Evolutionary conservation across 176 grass and related monocot genomes (phyloP), one percentile per base, ranked within the genome.

Genomic region (Oryza glumipatula): DNA sequence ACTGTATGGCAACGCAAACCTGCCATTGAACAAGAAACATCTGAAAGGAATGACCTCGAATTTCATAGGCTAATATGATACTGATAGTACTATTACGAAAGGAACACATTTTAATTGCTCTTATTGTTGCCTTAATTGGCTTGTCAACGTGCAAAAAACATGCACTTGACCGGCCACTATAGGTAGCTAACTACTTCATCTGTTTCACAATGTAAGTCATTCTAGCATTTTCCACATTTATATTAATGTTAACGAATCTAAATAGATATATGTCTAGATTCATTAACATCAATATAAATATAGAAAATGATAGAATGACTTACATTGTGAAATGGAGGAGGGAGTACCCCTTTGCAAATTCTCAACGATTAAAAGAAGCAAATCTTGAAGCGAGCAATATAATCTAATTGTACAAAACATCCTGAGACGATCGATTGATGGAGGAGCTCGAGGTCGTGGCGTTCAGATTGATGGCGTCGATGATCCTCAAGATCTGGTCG

Each of bases 381-480:
- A 11, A 39, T 54, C 30, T 54, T 14, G 6, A n/a, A 39, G 15
- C 17, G 16, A 24, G 4, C 35, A 36, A 36, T 36, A 36, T 23
- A 4, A 17, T 0, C 65, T 85, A 45, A 15, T 1, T 1, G 3
- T 3, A 11, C 0, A 73, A 76, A 86, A 24, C 10, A 41, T 69
- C 17, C 41, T 68, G 84, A 30, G 12, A 74, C 15, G 49, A 65
- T 26, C 58, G 74, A 15, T 69, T 16, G 63, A n/a, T 52, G 5
- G 45, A 39, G 30, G 43, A 7, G 54, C 1, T 43, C 2, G 43
- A 7, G 54, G 1, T 56, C 4, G 80, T 86, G 84, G 80, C 49
- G 58, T 91, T 74, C 0, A 70, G 67, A 28, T 95, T 95, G 64
- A 95, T 93, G 67, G 84, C 84, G 19, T 82, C 82, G 36, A 95